Evolutionary conservation across 2,329 filamentous ascomycete species (phyloP).

Genomic region (Diaporthe vexans): DNA sequence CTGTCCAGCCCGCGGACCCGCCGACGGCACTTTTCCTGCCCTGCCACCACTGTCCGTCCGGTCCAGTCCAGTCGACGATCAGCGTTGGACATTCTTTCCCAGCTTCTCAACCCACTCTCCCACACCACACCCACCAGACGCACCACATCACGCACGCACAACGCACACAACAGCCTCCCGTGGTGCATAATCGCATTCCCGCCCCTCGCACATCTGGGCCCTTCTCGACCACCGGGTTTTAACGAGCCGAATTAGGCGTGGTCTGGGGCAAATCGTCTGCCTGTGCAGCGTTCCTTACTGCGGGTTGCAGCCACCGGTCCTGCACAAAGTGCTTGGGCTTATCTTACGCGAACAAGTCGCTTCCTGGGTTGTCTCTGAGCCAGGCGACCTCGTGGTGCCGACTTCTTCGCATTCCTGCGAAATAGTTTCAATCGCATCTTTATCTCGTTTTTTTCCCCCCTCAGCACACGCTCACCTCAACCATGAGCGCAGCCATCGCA

Average conservation of each 20-base stretch:
- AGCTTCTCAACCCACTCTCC: background rate
- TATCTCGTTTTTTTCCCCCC: background rate
- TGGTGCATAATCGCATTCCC: constrained; percentile 20
- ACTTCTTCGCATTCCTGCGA: constrained; percentile 9
- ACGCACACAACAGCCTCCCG: background rate
- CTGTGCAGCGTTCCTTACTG: constrained; percentile 28
- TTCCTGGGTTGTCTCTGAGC: constrained; percentile 25
- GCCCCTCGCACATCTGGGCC: constrained; percentile 18
- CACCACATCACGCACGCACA: constrained; percentile 2
- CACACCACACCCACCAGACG: background rate
- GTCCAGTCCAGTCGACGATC: constrained; percentile 19
- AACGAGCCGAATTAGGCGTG: constrained; percentile 11
- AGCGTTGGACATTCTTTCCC: constrained; percentile 4
- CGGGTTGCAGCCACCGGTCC: constrained; percentile 39
- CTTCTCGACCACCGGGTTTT: constrained; percentile 20
- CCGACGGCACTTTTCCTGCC: constrained; percentile 32
- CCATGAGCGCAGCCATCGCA: constrained; percentile 77
- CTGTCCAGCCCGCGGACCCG: constrained; percentile 34
- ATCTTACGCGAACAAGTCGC: constrained; percentile 38
- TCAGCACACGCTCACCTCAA: constrained; percentile 53
- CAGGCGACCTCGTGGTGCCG: constrained; percentile 26
- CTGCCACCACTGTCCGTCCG: background rate
- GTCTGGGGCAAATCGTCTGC: constrained; percentile 14
- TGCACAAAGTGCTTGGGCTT: constrained; percentile 39
- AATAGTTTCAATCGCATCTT: constrained; percentile 1